Evolutionary conservation across 495 filamentous ascomycete genomes (phyloP), one percentile per base, ranked within the genome.

Genomic region (Trichoderma parareesei): DNA sequence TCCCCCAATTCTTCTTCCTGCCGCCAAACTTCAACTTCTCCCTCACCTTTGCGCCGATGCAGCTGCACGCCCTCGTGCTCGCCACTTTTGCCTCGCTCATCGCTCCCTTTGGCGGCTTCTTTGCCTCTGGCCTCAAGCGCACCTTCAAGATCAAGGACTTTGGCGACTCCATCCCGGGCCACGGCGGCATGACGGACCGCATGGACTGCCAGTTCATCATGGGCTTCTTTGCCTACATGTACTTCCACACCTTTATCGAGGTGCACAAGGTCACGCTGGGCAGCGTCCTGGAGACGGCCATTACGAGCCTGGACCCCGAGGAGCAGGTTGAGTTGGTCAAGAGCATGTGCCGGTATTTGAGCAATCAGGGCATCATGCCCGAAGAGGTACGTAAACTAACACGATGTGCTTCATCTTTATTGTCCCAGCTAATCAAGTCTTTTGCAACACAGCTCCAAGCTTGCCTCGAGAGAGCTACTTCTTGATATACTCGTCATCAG

Each of bases 181-280:
- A 99, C 70, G 95, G 95, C 61, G 95, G 95, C 68, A 98, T 99
- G 76, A 99, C 95, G 7, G 95, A 99, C 74, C 87, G 95, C 35
- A 98, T 99, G 95, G 95, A 99, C 71, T 99, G 95, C 77, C 95
- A 99, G 73, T 97, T 97, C 79, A 98, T 97, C 78, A 99, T 99
- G 95, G 95, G 95, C 10, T 91, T 97, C 80, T 98, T 99, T 70
- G 85, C 95, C 13, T 98, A 90, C 77, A 90, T 99, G 82, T 99
- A 99, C 77, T 98, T 94, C 77, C 91, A 96, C 75, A 93, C 91
- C 71, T 99, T 99, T 74, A 94, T 99, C 72, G 93, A 93, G 9
- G 81, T 90, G 18, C 85, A 93, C 77, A 89, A 88, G 69, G 86
- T 89, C 9, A 90, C 81, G 64, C 87, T 95, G 13, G 93, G 92